A percentile compares a stretch with the other conserved stretches of the same genome.
These are phyloP conservation scores for Gardenia jasminoides DNA, from an alignment of 257 asterid species.

Conservation along the genomic window DNA sequence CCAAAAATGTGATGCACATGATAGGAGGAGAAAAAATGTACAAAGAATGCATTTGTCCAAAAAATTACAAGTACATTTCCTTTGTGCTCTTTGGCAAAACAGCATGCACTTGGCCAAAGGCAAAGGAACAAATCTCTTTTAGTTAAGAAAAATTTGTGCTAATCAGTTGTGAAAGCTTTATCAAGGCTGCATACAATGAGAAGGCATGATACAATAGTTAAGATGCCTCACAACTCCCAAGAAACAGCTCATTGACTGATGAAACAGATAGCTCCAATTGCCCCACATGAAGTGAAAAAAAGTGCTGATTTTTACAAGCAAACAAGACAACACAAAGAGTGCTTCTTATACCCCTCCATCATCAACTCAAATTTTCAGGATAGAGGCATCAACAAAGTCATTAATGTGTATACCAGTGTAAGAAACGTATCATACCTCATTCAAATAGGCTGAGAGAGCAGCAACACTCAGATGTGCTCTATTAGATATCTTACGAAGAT, in stretches of 20 bases:
- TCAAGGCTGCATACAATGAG: not conserved
- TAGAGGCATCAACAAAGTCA: not conserved
- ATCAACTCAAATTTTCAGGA: not conserved
- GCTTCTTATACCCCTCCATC: not conserved
- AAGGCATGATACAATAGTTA: too few relatives aligned
- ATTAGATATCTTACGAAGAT: slow-evolving; percentile 64
- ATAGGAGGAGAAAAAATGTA: not conserved
- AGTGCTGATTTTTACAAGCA: not conserved
- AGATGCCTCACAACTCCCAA: not conserved
- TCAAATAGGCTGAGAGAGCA: slow-evolving; percentile 77
- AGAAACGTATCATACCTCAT: slow-evolving; percentile 52
- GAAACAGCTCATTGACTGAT: too few relatives aligned
- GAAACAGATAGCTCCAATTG: too few relatives aligned
- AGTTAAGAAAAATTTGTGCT: not conserved
- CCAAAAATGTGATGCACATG: not conserved
- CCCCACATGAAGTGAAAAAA: not conserved
- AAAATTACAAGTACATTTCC: not conserved
- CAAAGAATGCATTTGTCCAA: not conserved
- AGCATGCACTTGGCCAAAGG: not conserved
- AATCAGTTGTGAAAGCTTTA: not conserved
- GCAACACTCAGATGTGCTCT: slow-evolving; percentile 67
- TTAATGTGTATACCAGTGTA: not conserved
- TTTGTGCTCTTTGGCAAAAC: not conserved
- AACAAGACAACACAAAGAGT: not conserved
- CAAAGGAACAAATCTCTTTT: not conserved